Evolutionary conservation across 139 green algal genomes (phyloP).

Genomic region (Yamagishiella unicocca): DNA sequence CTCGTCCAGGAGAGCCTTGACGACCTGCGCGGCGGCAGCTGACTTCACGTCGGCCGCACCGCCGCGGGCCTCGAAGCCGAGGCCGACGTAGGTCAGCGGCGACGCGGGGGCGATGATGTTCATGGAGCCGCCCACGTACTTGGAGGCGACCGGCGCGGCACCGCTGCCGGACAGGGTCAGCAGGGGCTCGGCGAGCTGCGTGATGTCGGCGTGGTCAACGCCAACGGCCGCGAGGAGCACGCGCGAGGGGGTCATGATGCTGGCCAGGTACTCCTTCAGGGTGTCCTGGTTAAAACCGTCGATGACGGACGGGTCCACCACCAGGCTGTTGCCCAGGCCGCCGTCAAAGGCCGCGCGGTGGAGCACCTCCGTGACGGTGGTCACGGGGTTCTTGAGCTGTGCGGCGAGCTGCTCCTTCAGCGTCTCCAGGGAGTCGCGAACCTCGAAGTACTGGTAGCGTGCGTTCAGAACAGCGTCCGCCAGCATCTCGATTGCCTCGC

Average conservation of each 20-base stretch:
- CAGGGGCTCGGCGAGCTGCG: slow-evolving; percentile 43
- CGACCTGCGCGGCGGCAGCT: slow-evolving; percentile 56
- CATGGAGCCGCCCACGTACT: slow-evolving; percentile 66
- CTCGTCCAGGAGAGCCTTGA: slow-evolving; percentile 67
- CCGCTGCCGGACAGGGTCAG: neutral
- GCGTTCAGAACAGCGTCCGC: slow-evolving; percentile 68
- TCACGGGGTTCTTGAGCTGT: slow-evolving; percentile 35
- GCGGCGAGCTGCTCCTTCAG: slow-evolving; percentile 58
- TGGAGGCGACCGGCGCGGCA: slow-evolving; percentile 19
- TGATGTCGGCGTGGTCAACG: slow-evolving; percentile 55
- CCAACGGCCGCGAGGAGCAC: slow-evolving; percentile 58
- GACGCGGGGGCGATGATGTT: slow-evolving; percentile 52
- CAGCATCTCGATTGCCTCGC: slow-evolving; percentile 69
- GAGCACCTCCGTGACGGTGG: slow-evolving; percentile 60
- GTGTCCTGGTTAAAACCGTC: slow-evolving; percentile 46
- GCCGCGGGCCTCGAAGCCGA: slow-evolving; percentile 71
- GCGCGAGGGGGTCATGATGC: slow-evolving; percentile 41
- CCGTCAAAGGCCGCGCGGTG: slow-evolving; percentile 67
- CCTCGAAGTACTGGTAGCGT: slow-evolving; percentile 66
- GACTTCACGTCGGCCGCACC: slow-evolving; percentile 65
- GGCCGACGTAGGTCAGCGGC: slow-evolving; percentile 53
- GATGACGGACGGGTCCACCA: slow-evolving; percentile 39
- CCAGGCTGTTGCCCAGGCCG: slow-evolving; percentile 39
- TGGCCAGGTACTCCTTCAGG: slow-evolving; percentile 56
- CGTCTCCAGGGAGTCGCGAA: slow-evolving; percentile 53